These are phyloP conservation scores for Lumnitzera littorea DNA, from an alignment of 345 rosid species.

Conservation along the genomic window DNA sequence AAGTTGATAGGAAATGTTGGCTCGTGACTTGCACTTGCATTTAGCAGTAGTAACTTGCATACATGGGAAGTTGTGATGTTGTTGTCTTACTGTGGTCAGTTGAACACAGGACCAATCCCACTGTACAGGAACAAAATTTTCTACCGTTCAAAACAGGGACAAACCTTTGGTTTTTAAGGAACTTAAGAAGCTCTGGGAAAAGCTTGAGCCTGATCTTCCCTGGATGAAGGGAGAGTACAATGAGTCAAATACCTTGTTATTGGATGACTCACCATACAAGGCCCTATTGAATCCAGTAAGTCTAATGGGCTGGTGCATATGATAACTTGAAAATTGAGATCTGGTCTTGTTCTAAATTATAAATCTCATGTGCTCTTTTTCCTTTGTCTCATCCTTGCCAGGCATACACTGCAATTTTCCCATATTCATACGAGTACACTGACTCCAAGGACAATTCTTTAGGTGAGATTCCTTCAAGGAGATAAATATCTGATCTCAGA, in stretches of 20 bases:
- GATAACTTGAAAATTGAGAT: background rate
- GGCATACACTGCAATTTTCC: constrained; percentile 77
- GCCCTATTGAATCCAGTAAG: constrained; percentile 80
- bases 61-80: no score
- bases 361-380: background rate
- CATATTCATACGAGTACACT: constrained; percentile 40
- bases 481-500: background rate
- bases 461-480: constrained; percentile 41
- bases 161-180: constrained; percentile 80
- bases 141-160: constrained; percentile 38
- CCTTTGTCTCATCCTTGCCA: constrained; percentile 18
- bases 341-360: background rate
- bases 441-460: constrained; percentile 44
- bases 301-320: background rate
- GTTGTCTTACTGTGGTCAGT: background rate
- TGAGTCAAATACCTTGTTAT: constrained; percentile 65
- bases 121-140: constrained; percentile 50
- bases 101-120: constrained; percentile 40
- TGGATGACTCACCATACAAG: constrained; percentile 90
- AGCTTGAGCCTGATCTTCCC: constrained; percentile 31
- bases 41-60: no score
- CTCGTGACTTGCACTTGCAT: no score
- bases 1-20: no score
- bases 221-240: constrained; percentile 55
- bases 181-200: constrained; percentile 58